These are phyloP conservation scores for Gryganskiella cystojenkinii DNA, from an alignment of 192 early-diverging fungal genomes.

Conservation along the genomic window DNA sequence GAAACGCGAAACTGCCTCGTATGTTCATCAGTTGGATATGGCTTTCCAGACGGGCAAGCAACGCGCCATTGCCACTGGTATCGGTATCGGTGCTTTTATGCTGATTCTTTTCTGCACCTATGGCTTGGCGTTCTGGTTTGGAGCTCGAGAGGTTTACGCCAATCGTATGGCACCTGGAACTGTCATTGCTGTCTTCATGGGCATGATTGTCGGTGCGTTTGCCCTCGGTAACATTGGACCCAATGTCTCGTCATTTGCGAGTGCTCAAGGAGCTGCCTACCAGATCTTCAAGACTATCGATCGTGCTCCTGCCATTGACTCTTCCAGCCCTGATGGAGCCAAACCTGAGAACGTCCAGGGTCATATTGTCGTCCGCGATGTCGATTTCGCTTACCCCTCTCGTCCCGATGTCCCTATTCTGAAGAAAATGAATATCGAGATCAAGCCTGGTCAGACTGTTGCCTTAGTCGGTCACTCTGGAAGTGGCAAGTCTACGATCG, in stretches of 20 bases:
- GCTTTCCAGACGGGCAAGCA: conserved; percentile 74
- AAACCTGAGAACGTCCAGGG: conserved; percentile 69
- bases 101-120: conserved; percentile 85
- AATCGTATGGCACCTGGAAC: conserved; percentile 56
- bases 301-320: conserved; percentile 83
- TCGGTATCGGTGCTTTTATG: conserved; percentile 79
- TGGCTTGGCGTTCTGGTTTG: conserved; percentile 89
- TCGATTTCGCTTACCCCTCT: conserved; percentile 87
- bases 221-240: conserved; percentile 71
- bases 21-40: conserved; percentile 54
- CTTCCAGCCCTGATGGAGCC: conserved; percentile 56
- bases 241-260: conserved; percentile 73
- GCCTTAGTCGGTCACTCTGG: conserved; percentile 94
- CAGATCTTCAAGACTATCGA: conserved; percentile 87
- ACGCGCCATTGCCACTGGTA: conserved; percentile 67
- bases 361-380: conserved; percentile 77
- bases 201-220: conserved; percentile 77
- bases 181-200: conserved; percentile 83
- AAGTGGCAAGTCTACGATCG: conserved; percentile 81
- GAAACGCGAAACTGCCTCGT: conserved; percentile 68
- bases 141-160: conserved; percentile 67
- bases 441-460: conserved; percentile 82
- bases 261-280: conserved; percentile 85
- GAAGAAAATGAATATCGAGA: conserved; percentile 74
- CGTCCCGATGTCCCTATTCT: conserved; percentile 84